phyloP scores from a whole-genome alignment of 2,329 filamentous ascomycete genomes.

The Fusarium sororula region DNA sequence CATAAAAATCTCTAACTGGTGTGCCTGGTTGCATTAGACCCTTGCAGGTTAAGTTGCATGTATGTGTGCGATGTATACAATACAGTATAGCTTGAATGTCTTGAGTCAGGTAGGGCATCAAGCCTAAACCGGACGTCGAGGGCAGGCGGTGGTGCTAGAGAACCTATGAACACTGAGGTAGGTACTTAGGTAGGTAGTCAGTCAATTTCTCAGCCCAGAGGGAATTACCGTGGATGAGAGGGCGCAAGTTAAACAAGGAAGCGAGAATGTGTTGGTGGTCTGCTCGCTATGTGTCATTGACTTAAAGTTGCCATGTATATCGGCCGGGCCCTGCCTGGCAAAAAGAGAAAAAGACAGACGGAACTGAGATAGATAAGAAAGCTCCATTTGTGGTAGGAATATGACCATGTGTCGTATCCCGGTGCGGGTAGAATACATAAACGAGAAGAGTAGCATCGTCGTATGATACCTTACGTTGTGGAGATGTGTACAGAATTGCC shows the following conservation, averaged over 20 bases:
- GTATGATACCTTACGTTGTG: slow-evolving; percentile 26
- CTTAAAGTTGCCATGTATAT: background rate
- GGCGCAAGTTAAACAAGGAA: slow-evolving; percentile 8
- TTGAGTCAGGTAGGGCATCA: slow-evolving; percentile 30
- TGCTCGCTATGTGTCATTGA: background rate
- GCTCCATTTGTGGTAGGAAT: background rate
- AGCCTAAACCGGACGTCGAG: slow-evolving; percentile 7
- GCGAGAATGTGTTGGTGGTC: background rate
- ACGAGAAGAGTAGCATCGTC: slow-evolving; percentile 7
- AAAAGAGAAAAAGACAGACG: background rate
- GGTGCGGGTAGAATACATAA: background rate
- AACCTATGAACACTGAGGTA: background rate
- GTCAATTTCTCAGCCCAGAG: background rate
- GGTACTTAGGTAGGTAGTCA: background rate
- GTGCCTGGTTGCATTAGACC: slow-evolving; percentile 22
- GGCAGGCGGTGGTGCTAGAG: background rate
- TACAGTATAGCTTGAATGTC: slow-evolving; percentile 9
- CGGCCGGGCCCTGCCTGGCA: background rate
- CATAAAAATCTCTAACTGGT: slow-evolving; percentile 22
- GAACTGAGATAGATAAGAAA: background rate
- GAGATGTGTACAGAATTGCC: slow-evolving; percentile 5
- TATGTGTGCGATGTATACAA: slow-evolving; percentile 7
- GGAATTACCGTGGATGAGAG: background rate
- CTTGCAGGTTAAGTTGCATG: slow-evolving; percentile 10
- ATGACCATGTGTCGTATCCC: slow-evolving; percentile 15